Percentiles rank a stretch among this genome's conserved stretches.
Evolutionary conservation across 371 early-diverging fungal genomes (phyloP).

Genomic region (Rhizopus delemar): DNA sequence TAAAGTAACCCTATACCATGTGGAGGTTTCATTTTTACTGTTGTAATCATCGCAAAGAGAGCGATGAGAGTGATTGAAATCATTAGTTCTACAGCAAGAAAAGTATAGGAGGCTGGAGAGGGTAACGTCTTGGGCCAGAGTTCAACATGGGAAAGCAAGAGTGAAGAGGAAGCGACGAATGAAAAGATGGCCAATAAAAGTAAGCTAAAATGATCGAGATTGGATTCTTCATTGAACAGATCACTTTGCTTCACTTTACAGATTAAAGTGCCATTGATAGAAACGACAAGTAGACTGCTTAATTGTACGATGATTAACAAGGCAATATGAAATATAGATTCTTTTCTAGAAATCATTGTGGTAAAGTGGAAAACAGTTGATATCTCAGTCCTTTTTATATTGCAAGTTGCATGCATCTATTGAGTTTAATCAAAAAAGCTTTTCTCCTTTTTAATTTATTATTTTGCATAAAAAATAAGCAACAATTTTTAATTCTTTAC

Average conservation of each 20-base stretch:
- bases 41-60: not conserved
- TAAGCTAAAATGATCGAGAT: not conserved
- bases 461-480: too few relatives aligned
- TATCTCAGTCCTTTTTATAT: too few relatives aligned
- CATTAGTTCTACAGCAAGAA: not conserved
- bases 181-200: not conserved
- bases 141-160: not conserved
- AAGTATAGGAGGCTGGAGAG: not conserved
- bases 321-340: not conserved
- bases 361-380: too few relatives aligned
- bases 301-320: not conserved
- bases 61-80: not conserved
- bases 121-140: too few relatives aligned
- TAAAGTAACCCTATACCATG: not conserved
- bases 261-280: not conserved
- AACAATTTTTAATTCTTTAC: too few relatives aligned
- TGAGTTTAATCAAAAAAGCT: too few relatives aligned
- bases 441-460: too few relatives aligned
- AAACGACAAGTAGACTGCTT: not conserved
- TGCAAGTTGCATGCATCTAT: too few relatives aligned
- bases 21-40: not conserved
- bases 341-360: too few relatives aligned
- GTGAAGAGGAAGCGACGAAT: not conserved
- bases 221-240: not conserved
- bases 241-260: not conserved